Percentiles rank a stretch among this genome's conserved stretches.
phyloP scores from a whole-genome alignment of 2,329 filamentous ascomycete species.

The Bimuria novae-zelandiae region DNA sequence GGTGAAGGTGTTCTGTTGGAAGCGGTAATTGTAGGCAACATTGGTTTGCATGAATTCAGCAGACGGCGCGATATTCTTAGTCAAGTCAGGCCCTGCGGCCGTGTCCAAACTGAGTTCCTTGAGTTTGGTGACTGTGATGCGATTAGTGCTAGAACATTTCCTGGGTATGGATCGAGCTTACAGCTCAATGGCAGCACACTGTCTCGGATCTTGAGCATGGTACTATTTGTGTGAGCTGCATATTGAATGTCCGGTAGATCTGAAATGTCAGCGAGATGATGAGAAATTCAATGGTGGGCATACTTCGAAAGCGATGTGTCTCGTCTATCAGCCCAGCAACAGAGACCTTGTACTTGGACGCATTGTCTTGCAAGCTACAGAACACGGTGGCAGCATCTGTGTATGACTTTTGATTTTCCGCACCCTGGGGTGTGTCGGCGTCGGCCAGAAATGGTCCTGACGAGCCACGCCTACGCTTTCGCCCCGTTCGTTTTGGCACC shows the following conservation, averaged over 20 bases:
- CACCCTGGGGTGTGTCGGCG: neutral
- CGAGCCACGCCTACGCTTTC: constrained; percentile 82
- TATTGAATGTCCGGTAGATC: constrained; percentile 86
- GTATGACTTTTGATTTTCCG: constrained; percentile 12
- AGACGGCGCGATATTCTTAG: constrained; percentile 75
- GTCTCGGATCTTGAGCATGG: constrained; percentile 72
- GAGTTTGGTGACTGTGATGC: constrained; percentile 57
- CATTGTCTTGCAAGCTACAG: constrained; percentile 72
- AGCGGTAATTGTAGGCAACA: constrained; percentile 73
- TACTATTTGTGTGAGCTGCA: constrained; percentile 68
- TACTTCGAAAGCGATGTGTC: constrained; percentile 83
- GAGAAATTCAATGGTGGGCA: constrained; percentile 12
- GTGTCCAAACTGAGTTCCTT: constrained; percentile 63
- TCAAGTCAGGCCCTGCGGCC: constrained; percentile 58
- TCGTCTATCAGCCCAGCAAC: constrained; percentile 74
- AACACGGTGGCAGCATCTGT: constrained; percentile 53
- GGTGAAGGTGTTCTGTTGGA: constrained; percentile 83
- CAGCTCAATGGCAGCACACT: constrained; percentile 73
- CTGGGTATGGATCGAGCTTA: constrained; percentile 44
- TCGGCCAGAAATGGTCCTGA: constrained; percentile 61
- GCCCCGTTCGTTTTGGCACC: constrained; percentile 82
- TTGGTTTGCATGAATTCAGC: constrained; percentile 76
- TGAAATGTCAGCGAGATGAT: constrained; percentile 35
- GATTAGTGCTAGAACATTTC: neutral
- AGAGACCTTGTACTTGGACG: constrained; percentile 67